Percentiles rank a stretch among this genome's conserved stretches.
Evolutionary conservation across 208 protist genomes (phyloP).

Genomic region (Acanthamoeba sp.): DNA sequence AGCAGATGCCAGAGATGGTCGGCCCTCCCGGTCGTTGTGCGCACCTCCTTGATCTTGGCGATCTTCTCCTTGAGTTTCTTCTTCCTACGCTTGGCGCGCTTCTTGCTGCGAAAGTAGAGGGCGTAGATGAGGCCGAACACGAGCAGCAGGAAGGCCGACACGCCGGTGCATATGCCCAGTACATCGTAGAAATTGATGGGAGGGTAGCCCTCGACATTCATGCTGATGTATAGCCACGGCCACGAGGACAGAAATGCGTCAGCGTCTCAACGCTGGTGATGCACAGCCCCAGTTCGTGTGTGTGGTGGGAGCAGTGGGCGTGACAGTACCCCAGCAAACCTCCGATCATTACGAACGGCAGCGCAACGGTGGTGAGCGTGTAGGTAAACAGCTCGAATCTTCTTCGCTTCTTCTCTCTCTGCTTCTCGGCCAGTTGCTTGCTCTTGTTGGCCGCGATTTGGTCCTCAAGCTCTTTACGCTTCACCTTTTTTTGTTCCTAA

Average conservation of each 20-base stretch:
- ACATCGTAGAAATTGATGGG: background rate
- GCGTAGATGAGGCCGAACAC: background rate
- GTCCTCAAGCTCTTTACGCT: conserved; percentile 1
- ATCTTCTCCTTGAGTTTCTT: conserved; percentile 44
- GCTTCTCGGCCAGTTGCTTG: background rate
- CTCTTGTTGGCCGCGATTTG: background rate
- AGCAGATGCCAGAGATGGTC: too few relatives aligned
- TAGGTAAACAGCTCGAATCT: background rate
- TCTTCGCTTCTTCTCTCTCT: background rate
- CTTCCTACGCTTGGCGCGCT: conserved; percentile 3
- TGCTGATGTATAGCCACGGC: background rate
- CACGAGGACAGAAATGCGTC: too few relatives aligned
- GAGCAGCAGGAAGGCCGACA: conserved; percentile 2
- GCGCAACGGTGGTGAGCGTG: background rate
- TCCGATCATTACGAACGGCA: conserved; percentile 4
- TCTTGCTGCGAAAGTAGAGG: background rate
- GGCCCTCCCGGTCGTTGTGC: too few relatives aligned
- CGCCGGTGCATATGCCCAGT: background rate
- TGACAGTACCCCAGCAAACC: background rate
- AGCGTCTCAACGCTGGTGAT: too few relatives aligned
- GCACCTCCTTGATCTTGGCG: background rate
- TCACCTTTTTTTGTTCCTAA: conserved; percentile 64
- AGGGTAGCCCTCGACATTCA: background rate
- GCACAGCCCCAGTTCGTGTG: too few relatives aligned
- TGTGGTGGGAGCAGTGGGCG: background rate